Conservation (phyloP, 2,329 filamentous ascomycete species). For the Amphichorda felina region DNA sequence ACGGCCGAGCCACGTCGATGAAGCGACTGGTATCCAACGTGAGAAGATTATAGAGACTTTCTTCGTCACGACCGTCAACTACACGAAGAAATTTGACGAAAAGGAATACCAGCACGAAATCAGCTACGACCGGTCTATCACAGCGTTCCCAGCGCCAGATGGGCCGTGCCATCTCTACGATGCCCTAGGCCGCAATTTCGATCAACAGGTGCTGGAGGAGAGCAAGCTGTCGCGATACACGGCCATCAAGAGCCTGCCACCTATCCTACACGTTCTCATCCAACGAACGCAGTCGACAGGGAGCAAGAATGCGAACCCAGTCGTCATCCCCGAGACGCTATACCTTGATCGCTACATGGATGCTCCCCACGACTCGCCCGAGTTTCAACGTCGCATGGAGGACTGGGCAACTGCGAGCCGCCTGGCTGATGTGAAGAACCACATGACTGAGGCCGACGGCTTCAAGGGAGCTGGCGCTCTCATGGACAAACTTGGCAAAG, state of each 20-base stretch:
- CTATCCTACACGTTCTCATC: conserved; percentile 80
- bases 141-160: conserved; percentile 41
- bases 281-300: conserved; percentile 68
- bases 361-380: conserved; percentile 42
- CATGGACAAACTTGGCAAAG: neutral
- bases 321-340: conserved; percentile 69
- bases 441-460: conserved; percentile 1
- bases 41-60: conserved; percentile 68
- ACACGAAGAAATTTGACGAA: conserved; percentile 40
- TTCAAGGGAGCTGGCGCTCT: neutral
- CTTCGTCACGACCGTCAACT: conserved; percentile 49
- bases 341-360: conserved; percentile 86
- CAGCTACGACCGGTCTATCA: conserved; percentile 50
- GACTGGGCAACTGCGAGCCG: conserved; percentile 65
- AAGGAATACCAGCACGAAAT: conserved; percentile 28
- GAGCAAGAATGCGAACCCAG: conserved; percentile 64
- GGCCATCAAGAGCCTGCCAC: conserved; percentile 65
- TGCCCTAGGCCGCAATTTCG: conserved; percentile 76
- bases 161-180: conserved; percentile 59
- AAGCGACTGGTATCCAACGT: conserved; percentile 59
- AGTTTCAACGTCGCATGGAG: conserved; percentile 53
- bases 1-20: conserved; percentile 50
- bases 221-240: conserved; percentile 52
- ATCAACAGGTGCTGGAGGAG: conserved; percentile 61
- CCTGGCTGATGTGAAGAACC: conserved; percentile 34